Evolutionary conservation across 1,284 basidiomycete species (phyloP).

Genomic region (Melanopsichium pennsylvanicum): DNA sequence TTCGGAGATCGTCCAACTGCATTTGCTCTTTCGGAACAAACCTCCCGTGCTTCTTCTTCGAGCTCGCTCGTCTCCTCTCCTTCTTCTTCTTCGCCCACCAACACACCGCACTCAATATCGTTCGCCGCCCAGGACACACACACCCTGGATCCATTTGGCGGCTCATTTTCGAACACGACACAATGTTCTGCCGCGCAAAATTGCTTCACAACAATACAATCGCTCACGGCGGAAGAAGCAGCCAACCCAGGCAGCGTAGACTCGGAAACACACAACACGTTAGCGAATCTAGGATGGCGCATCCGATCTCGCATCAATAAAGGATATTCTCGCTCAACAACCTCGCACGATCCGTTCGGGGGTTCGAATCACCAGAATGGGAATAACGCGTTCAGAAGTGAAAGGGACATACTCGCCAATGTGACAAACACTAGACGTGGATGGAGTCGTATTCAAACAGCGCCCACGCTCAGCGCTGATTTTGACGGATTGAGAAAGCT

Average conservation of each 20-base stretch:
- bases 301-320: constrained; percentile 26
- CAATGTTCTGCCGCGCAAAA: too few species aligned
- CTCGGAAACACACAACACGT: constrained; percentile 1
- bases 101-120: too few species aligned
- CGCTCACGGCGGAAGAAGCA: too few species aligned
- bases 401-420: constrained; percentile 7
- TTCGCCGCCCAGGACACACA: too few species aligned
- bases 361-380: background rate
- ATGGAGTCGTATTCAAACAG: constrained; percentile 9
- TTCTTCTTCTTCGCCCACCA: background rate
- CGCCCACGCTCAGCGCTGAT: background rate
- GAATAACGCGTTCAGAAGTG: background rate
- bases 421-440: constrained; percentile 1
- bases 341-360: background rate
- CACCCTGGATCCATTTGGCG: too few species aligned
- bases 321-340: constrained; percentile 12
- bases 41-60: background rate
- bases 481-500: constrained; percentile 10
- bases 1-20: constrained; percentile 25
- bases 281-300: constrained; percentile 24
- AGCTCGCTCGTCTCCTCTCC: too few species aligned
- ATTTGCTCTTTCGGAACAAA: constrained; percentile 14
- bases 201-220: too few species aligned
- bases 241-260: constrained; percentile 10
- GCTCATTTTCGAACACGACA: too few species aligned